Evolutionary conservation across 164 flowering plant species (phyloP).

Genomic region (Cinnamomum micranthum): DNA sequence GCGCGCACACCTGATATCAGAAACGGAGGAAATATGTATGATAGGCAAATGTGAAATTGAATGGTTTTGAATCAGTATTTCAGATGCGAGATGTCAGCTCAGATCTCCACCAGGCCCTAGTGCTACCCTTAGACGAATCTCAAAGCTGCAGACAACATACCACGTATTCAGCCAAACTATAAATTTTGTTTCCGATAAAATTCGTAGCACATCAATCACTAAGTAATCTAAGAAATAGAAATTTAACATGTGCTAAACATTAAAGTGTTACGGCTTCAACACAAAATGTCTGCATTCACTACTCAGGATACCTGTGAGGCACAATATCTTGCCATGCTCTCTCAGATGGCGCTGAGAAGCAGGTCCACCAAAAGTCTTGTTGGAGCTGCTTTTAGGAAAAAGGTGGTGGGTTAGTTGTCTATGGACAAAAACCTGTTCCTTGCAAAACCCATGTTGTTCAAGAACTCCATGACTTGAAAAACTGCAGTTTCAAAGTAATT

Average conservation of each 20-base stretch:
- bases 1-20: too few species aligned
- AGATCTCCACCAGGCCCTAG: too few species aligned
- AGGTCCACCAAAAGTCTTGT: slow-evolving; percentile 67
- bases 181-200: neutral
- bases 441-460: slow-evolving; percentile 93
- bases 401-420: slow-evolving; percentile 79
- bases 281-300: too few species aligned
- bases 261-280: too few species aligned
- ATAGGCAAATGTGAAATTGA: too few species aligned
- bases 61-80: too few species aligned
- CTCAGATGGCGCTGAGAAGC: slow-evolving; percentile 69
- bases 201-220: neutral
- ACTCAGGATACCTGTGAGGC: slow-evolving; percentile 66
- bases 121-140: too few species aligned
- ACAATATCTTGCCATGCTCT: slow-evolving; percentile 80
- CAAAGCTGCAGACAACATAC: slow-evolving; percentile 39
- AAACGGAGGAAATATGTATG: too few species aligned
- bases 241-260: too few species aligned
- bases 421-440: slow-evolving; percentile 83
- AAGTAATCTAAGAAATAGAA: too few species aligned
- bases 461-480: slow-evolving; percentile 59
- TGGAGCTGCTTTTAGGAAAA: slow-evolving; percentile 44
- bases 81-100: too few species aligned
- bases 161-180: neutral
- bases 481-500: slow-evolving; percentile 42